phyloP scores from a whole-genome alignment of 805 yeast species.

The Phaffomyces opuntiae region DNA sequence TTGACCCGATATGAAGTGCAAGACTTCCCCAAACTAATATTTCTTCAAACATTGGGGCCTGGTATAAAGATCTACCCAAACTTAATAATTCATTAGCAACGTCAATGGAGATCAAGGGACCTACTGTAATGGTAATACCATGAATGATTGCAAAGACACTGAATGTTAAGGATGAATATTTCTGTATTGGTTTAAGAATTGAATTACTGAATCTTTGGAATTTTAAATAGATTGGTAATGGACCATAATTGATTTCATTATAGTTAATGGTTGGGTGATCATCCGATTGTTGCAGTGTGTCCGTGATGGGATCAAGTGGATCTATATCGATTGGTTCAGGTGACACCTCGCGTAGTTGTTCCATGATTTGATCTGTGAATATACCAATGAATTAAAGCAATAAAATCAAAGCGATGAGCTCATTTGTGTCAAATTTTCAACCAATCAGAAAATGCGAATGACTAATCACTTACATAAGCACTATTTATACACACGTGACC shows the following conservation, averaged over 20 bases:
- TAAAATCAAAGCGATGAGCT: no score
- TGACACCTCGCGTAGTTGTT: not conserved
- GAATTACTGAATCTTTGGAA: not conserved
- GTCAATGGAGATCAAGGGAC: constrained; percentile 42
- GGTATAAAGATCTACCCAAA: constrained; percentile 57
- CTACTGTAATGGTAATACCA: constrained; percentile 42
- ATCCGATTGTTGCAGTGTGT: not conserved
- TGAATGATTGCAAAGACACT: constrained; percentile 53
- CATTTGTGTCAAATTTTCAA: no score
- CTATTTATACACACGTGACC: no score
- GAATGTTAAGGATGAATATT: constrained; percentile 55
- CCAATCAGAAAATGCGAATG: no score
- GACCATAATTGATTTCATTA: not conserved
- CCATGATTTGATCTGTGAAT: not conserved
- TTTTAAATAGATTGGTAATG: not conserved
- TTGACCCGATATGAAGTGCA: constrained; percentile 45
- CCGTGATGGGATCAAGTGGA: not conserved
- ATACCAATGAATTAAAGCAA: not conserved
- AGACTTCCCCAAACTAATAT: constrained; percentile 40
- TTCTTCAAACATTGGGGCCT: constrained; percentile 43
- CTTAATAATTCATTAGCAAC: constrained; percentile 49
- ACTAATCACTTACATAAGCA: no score
- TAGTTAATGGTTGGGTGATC: no score
- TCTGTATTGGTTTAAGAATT: constrained; percentile 33
- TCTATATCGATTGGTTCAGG: not conserved